Evolutionary conservation across 257 asterid genomes (phyloP).

Genomic region (Nicotiana noctiflora): DNA sequence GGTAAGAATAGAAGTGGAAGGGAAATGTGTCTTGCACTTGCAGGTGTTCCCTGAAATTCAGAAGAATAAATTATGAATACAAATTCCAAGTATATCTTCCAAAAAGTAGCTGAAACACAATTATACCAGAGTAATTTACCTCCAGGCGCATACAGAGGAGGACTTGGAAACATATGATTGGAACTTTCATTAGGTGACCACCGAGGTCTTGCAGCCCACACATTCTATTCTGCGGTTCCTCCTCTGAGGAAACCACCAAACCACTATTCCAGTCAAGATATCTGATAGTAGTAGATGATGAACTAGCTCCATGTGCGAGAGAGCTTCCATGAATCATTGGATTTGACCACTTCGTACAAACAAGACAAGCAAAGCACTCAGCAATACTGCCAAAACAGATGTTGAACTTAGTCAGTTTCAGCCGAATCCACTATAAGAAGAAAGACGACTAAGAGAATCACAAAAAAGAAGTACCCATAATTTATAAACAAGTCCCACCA

Average conservation of each 20-base stretch:
- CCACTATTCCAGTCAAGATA: conserved; percentile 79
- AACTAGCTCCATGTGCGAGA: conserved; percentile 53
- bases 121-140: conserved; percentile 34
- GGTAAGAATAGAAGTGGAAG: conserved; percentile 88
- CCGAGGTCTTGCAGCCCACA: conserved; percentile 90
- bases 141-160: conserved; percentile 95
- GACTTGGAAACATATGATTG: conserved; percentile 71
- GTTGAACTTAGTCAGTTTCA: conserved; percentile 15
- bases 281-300: conserved; percentile 65
- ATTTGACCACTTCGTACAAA: conserved; percentile 98
- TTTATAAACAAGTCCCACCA: conserved; percentile 99
- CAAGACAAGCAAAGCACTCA: conserved; percentile 98
- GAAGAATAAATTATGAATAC: conserved; percentile 9
- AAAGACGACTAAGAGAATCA: conserved; percentile 14
- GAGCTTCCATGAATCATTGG: conserved; percentile 76
- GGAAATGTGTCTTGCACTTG: conserved; percentile 54
- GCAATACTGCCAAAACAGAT: conserved; percentile 57
- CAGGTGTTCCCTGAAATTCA: conserved; percentile 76
- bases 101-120: not conserved
- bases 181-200: conserved; percentile 93
- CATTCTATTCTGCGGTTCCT: conserved; percentile 45
- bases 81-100: not conserved
- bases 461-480: conserved; percentile 54
- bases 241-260: conserved; percentile 64
- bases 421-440: conserved; percentile 16